Percentiles rank a stretch among this genome's conserved stretches.
These are phyloP conservation scores for Quercus glauca DNA, from an alignment of 306 rosid species.

Conservation along the genomic window DNA sequence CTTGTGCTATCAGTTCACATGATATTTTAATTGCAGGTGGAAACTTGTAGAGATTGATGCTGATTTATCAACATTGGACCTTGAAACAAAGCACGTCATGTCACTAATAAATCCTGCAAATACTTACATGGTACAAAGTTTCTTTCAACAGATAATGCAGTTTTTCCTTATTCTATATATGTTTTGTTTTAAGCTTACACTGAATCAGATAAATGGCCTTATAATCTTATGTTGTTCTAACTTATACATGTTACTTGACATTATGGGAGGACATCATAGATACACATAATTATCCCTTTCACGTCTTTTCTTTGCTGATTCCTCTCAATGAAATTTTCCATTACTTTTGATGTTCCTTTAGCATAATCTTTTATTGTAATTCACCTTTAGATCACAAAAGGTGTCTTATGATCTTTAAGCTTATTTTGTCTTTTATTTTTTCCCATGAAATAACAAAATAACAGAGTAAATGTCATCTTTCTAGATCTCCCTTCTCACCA, in stretches of 20 bases:
- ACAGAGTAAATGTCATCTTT: neutral
- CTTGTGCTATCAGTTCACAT: constrained; percentile 6
- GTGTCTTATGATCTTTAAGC: neutral
- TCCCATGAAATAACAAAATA: neutral
- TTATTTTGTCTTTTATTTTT: neutral
- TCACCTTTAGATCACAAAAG: constrained; percentile 8
- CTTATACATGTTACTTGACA: neutral
- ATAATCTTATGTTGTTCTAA: neutral
- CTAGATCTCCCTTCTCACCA: constrained; percentile 4
- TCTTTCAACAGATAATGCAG: constrained; percentile 8
- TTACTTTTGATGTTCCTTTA: neutral
- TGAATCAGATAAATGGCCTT: neutral
- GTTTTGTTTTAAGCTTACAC: neutral
- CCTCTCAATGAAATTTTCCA: too few relatives aligned
- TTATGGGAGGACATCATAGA: neutral
- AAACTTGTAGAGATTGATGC: constrained; percentile 81
- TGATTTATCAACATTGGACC: constrained; percentile 61
- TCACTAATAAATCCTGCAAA: constrained; percentile 88
- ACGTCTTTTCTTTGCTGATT: constrained; percentile 6
- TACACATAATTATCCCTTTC: neutral
- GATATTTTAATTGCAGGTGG: constrained; percentile 60
- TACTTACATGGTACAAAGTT: constrained; percentile 78
- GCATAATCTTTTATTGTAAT: neutral
- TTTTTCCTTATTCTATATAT: neutral
- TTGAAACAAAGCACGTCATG: constrained; percentile 73